Evolutionary conservation across 768 basidiomycete species (phyloP), one percentile per base, ranked within the genome.

Genomic region (Termitomyces sp.): DNA sequence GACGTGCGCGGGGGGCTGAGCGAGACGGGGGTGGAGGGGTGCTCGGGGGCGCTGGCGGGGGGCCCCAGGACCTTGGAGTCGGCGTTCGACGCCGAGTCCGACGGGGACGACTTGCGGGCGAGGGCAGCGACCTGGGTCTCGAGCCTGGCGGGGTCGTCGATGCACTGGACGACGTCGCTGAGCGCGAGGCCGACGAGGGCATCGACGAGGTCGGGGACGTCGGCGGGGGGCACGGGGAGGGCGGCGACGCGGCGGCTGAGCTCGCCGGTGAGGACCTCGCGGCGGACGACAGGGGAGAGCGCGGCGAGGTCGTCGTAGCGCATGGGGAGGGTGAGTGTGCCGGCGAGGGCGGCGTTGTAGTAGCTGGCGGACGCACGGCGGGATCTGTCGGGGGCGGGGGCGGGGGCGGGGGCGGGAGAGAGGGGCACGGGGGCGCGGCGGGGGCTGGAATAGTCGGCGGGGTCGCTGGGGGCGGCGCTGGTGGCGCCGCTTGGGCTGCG

Each of bases 21-120:
- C 1, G 91, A 92, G 12, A 93, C 82, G 1, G 91, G 91, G 0
- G 91, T 93, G 7, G 87, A 89, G 0, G 91, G 91, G 59, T 92
- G 91, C 65, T 94, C 91, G 0, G 91, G 91, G n/a, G 91, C 91
- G 49, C 88, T 90, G 2, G 91, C 91, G 3, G 89, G 91, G 2
- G 82, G 78, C 61, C 89, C 86, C 30, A 87, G 73, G n/a, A 84
- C 60, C 87, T 87, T 5, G 87, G 87, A 33, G 73, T 71, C 9
- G 80, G 73, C 0, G 79, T 78, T 78, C 17, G 81, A 78, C 1
- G 79, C 76, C 0, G 85, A 82, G 64, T 83, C 80, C 40, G 75
- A 73, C 3, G 48, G 63, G 11, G 73, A 66, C 50, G 73, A 53
- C 4, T 66, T 57, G 11, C 62, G 60, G 40, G 74, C 79, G 54